A percentile compares a stretch with the other conserved stretches of the same genome.
Evolutionary conservation across 768 basidiomycete genomes (phyloP).

Genomic region (Inosperma sp.): DNA sequence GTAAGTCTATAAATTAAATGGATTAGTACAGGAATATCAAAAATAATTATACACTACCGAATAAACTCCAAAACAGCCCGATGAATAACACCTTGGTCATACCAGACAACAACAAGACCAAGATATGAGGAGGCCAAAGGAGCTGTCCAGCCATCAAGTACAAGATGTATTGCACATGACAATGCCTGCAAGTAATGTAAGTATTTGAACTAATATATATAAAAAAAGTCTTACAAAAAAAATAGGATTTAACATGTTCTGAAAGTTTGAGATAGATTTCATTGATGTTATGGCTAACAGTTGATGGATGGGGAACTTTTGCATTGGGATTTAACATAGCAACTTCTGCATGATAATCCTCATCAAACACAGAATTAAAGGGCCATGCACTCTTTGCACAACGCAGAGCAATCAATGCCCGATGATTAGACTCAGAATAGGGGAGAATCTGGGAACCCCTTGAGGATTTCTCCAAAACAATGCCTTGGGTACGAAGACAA

Average conservation of each 20-base stretch:
- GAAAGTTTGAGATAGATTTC: slow-evolving; percentile 19
- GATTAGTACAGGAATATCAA: neutral
- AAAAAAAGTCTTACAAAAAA: slow-evolving; percentile 11
- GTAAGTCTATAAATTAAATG: slow-evolving; percentile 21
- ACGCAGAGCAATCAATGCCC: slow-evolving; percentile 23
- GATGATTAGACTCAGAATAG: slow-evolving; percentile 17
- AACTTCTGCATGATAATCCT: slow-evolving; percentile 25
- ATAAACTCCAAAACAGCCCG: slow-evolving; percentile 32
- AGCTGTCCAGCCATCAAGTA: slow-evolving; percentile 34
- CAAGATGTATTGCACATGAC: slow-evolving; percentile 22
- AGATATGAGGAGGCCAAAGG: slow-evolving; percentile 27
- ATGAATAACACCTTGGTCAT: slow-evolving; percentile 24
- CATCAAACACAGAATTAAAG: slow-evolving; percentile 24
- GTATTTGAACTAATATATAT: neutral
- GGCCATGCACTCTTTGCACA: slow-evolving; percentile 21
- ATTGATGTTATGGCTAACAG: slow-evolving; percentile 23
- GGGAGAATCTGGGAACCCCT: slow-evolving; percentile 1
- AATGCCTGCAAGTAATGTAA: neutral
- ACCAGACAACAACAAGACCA: slow-evolving; percentile 30
- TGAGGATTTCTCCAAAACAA: neutral
- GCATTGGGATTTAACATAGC: slow-evolving; percentile 28
- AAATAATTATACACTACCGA: slow-evolving; percentile 15
- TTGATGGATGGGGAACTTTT: slow-evolving; percentile 19
- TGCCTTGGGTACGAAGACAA: slow-evolving; percentile 11
- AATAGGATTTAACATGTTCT: slow-evolving; percentile 15